phyloP scores from a whole-genome alignment of 768 basidiomycete genomes.

The Erythrobasidium yunnanense region DNA sequence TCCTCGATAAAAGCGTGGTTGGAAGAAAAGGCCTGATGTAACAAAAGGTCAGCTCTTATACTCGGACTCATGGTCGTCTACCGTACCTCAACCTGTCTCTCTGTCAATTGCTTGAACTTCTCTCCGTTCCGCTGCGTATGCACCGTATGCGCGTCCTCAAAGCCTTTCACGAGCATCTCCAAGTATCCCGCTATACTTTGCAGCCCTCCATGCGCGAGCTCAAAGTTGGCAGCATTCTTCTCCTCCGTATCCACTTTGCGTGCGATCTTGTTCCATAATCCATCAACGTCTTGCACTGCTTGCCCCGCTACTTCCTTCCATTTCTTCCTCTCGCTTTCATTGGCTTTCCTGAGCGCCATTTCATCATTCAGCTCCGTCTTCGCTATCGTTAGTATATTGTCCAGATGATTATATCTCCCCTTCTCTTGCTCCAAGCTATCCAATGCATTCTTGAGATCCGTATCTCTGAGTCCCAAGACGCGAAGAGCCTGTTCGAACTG shows the following conservation, averaged over 20 bases:
- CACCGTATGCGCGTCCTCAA: neutral
- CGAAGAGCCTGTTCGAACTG: slow-evolving; percentile 86
- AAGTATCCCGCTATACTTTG: neutral
- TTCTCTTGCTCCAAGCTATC: slow-evolving; percentile 51
- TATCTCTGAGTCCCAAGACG: slow-evolving; percentile 60
- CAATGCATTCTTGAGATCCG: slow-evolving; percentile 58
- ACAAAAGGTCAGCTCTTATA: neutral
- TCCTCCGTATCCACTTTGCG: slow-evolving; percentile 8
- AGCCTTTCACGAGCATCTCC: neutral
- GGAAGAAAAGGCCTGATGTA: slow-evolving; percentile 2
- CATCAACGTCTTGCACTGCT: slow-evolving; percentile 23
- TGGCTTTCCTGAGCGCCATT: slow-evolving; percentile 60
- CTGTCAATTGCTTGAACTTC: neutral
- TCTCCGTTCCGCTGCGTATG: neutral
- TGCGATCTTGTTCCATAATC: slow-evolving; percentile 24
- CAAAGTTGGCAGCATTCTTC: slow-evolving; percentile 1
- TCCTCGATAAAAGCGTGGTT: slow-evolving; percentile 12
- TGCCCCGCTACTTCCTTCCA: slow-evolving; percentile 32
- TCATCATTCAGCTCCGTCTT: slow-evolving; percentile 66
- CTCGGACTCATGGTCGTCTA: neutral
- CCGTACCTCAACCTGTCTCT: neutral
- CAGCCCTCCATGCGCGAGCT: neutral
- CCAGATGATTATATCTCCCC: slow-evolving; percentile 49
- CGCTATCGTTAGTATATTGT: slow-evolving; percentile 52
- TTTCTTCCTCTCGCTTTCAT: slow-evolving; percentile 46